Evolutionary conservation across 2,329 filamentous ascomycete genomes (phyloP), one percentile per base, ranked within the genome.

Genomic region (Nemania serpens): DNA sequence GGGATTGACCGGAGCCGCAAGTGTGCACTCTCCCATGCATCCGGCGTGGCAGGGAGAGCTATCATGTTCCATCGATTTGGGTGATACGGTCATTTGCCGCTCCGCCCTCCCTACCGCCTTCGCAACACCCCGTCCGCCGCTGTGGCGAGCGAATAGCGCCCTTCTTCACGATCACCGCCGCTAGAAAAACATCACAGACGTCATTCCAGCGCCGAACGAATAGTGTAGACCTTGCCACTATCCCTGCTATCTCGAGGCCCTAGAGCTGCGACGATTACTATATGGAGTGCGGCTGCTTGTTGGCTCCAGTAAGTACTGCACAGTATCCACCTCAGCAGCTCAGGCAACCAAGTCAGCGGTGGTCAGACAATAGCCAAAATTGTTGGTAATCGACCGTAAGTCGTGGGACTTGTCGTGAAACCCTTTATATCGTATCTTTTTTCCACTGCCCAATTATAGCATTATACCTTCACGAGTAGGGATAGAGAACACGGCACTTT

Each of bases 151-250:
- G 25, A 33, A 41, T 17, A 18, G 13, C 36, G 1, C 42, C 45
- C 34, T 10, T 22, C 20, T 15, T 29, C 43, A 34, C 22, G 59
- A 58, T 61, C 59, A 33, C 17, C 49, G 43, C 54, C 34, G 53
- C 59, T 52, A 42, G 41, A 11, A 37, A n/a, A 11, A n/a, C 41
- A 41, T 18, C 42, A 52, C 20, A 18, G 18, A 55, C 52, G 52
- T 51, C 58, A 55, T 55, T 18, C 34, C 43, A 33, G 36, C n/a
- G 52, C 22, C 20, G 29, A 36, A 18, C n/a, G n/a, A n/a, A n/a
- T n/a, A n/a, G n/a, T n/a, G 25, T 37, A 45, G 29, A 34, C 45
- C 13, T 37, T 43, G 29, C 22, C 50, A 47, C 39, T 33, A 13
- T 37, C 20, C 50, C 36, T 39, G 18, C 50, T 13, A 29, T 45